phyloP scores from a whole-genome alignment of 2,329 filamentous ascomycete species.

The Pseudopyricularia cyperi region DNA sequence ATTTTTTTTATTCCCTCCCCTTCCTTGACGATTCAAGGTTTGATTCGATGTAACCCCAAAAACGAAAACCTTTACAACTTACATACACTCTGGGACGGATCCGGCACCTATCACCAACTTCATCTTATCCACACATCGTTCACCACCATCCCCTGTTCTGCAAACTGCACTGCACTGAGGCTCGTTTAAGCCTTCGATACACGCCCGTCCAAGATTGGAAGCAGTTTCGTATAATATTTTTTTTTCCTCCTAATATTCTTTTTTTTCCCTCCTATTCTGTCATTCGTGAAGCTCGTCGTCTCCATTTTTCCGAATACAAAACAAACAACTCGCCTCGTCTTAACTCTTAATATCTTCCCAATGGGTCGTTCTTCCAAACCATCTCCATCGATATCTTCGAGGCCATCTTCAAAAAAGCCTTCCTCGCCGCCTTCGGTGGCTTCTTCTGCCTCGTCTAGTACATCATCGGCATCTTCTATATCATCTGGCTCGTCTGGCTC shows the following conservation, averaged over 20 bases:
- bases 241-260: not conserved
- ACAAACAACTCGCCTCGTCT: not conserved
- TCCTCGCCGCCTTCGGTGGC: too few relatives aligned
- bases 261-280: too few relatives aligned
- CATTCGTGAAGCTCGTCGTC: too few relatives aligned
- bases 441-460: too few relatives aligned
- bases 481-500: too few relatives aligned
- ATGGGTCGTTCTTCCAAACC: not conserved
- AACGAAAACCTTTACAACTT: too few relatives aligned
- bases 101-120: not conserved
- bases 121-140: not conserved
- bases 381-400: not conserved
- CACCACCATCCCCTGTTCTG: not conserved
- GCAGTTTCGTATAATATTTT: not conserved
- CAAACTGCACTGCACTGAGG: not conserved
- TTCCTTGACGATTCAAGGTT: too few relatives aligned
- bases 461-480: too few relatives aligned
- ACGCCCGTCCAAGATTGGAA: not conserved
- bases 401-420: not conserved
- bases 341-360: not conserved
- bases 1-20: too few relatives aligned
- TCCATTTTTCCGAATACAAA: not conserved
- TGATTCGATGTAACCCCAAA: too few relatives aligned
- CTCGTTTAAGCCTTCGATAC: not conserved
- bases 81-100: too few relatives aligned